Evolutionary conservation across 2,329 filamentous ascomycete genomes (phyloP), one percentile per base, ranked within the genome.

Genomic region (Aaosphaeria arxii): DNA sequence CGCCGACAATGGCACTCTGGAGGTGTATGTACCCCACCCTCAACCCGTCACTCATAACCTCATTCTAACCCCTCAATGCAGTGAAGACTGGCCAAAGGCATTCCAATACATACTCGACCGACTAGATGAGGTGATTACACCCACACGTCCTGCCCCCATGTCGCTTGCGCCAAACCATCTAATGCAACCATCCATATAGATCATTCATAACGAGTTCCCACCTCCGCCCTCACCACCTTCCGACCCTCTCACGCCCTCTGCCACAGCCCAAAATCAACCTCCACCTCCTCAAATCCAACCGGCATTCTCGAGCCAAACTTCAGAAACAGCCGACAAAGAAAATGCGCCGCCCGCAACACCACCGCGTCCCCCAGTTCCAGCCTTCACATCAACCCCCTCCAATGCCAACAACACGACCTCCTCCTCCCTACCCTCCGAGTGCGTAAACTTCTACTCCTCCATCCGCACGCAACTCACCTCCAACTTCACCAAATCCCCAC

Each of bases 401-500:
- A 65, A 11, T n/a, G 59, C 61, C 28, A 31, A 59, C 2, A 57
- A 55, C 3, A 36, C 33, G n/a, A 2, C 33, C n/a, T 47, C 24
- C 30, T 36, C 33, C n/a, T 47, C 24, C 30, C 43, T 71, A 17
- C 67, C 70, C 5, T 54, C 60, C 41, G 66, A 66, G 36, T 62
- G 58, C 9, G 56, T 61, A 24, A 61, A 54, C 49, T 64, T 65
- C 49, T 70, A 63, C 57, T 56, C 56, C 3, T 63, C 64, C 0
- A 71, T 74, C 50, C 60, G 62, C 2, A 54, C 71, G 5, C 84
- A 85, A 11, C 76, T 96, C 36, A 76, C 72, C 43, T 77, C 76
- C 3, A 81, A 80, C 56, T 99, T 99, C 70, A 66, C 81, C 24
- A 75, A 77, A 3, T 82, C 88, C 58, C 92, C 94, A 1, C 94